phyloP scores from a whole-genome alignment of 495 filamentous ascomycete species.

The Aspergillus panamensis region DNA sequence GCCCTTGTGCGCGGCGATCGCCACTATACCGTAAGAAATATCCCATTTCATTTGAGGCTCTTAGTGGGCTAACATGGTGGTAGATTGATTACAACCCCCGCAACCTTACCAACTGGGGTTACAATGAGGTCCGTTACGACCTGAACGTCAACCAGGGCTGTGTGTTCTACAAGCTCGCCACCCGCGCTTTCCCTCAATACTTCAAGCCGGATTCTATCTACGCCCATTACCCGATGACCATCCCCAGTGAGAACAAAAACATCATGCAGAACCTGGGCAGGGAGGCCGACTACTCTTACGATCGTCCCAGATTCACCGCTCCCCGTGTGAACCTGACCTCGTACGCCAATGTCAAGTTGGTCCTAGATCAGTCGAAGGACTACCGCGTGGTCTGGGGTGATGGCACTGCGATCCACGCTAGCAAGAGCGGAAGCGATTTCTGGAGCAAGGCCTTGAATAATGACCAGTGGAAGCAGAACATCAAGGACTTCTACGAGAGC shows the following conservation, averaged over 20 bases:
- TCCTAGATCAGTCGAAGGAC: conserved; percentile 57
- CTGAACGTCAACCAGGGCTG: conserved; percentile 73
- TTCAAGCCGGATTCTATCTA: conserved; percentile 80
- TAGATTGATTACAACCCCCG: conserved; percentile 65
- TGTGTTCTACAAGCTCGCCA: conserved; percentile 80
- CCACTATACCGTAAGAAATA: conserved; percentile 44
- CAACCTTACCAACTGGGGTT: conserved; percentile 77
- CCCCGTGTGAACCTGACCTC: conserved; percentile 54
- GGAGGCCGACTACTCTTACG: conserved; percentile 68
- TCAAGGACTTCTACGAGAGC: conserved; percentile 56
- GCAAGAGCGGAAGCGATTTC: conserved; percentile 52
- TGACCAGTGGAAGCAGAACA: conserved; percentile 47
- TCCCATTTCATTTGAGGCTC: neutral
- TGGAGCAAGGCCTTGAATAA: conserved; percentile 48
- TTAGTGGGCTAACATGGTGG: conserved; percentile 8
- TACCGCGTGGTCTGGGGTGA: conserved; percentile 65
- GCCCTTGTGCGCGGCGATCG: conserved; percentile 52
- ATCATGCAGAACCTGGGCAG: conserved; percentile 71
- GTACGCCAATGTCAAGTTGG: conserved; percentile 58
- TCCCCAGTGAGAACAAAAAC: conserved; percentile 66
- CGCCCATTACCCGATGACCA: conserved; percentile 84
- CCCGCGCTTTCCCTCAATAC: conserved; percentile 73
- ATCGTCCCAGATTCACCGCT: conserved; percentile 53
- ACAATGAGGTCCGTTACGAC: conserved; percentile 69
- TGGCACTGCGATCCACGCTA: conserved; percentile 51